Base-by-base conservation (phyloP, 768 basidiomycete genomes). In the Mrakia hoshinonis region DNA sequence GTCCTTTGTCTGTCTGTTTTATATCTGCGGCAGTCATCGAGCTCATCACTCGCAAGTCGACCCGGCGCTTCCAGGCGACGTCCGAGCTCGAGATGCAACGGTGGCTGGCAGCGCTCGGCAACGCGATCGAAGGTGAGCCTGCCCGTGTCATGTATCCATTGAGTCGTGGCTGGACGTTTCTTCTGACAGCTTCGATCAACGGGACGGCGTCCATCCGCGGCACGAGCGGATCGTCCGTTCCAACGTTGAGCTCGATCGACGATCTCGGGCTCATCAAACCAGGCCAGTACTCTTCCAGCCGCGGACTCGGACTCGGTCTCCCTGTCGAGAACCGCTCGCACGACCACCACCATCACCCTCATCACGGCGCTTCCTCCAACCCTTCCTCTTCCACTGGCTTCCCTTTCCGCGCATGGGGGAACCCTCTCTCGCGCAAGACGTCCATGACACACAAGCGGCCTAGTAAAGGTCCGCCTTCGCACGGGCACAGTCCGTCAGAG, bases 21-120 rank as follows among this genome's bases (percentile, higher is more conserved):
- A n/a, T n/a, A n/a, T n/a, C 36, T 26, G 18, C 9, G 1, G 1
- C 24, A 66, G 54, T 55, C 3, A 67, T 72, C 52, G 70, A 72
- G 46, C 43, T 72, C 55, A 61, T 72, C 46, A 72, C 70, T 7
- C 46, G 63, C 38, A 60, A 72, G 46, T 48, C 65, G 18, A 72
- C 70, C 18, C 43, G 70, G 6, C 64, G 70, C 3, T 67, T 66
- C 65, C 70, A 72, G 26, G 70, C 70, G 22, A 67, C 70, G 54
- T 67, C 64, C 29, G 70, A 72, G 31, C 11, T 49, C 12, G 70
- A 72, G 47, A 72, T 72, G 70, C 34, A 72, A 18, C 64, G 66
- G 10, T 72, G 70, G 70, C n/a, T 72, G 20, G 70, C 70, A 15
- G 70, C 70, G 20, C 63, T 71, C 26, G 70, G 70, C 7, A 69